A percentile compares a stretch with the other conserved stretches of the same genome.
Evolutionary conservation across 2,329 filamentous ascomycete genomes (phyloP).

Genomic region (Erysiphe neolycopersici): DNA sequence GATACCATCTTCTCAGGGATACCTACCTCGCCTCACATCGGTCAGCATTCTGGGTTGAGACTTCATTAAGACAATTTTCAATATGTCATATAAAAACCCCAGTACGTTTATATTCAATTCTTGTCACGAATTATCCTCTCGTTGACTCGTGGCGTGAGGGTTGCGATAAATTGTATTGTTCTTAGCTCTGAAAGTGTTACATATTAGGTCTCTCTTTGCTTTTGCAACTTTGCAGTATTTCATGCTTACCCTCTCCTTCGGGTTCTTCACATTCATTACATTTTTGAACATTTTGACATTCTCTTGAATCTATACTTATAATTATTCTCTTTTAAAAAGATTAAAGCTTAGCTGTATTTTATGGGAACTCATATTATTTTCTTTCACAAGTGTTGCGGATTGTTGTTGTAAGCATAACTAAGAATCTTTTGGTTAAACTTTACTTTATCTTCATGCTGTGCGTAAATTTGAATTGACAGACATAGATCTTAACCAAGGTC

Average conservation of each 20-base stretch:
- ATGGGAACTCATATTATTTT: too few species aligned
- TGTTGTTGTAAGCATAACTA: too few species aligned
- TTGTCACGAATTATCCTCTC: neutral
- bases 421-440: too few species aligned
- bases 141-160: neutral
- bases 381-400: too few species aligned
- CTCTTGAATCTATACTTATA: neutral
- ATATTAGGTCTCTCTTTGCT: neutral
- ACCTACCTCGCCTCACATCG: neutral
- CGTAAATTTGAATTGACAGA: too few species aligned
- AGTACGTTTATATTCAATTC: neutral
- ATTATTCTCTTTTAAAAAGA: too few species aligned
- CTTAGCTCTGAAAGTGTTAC: neutral
- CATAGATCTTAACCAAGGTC: slow-evolving; percentile 18
- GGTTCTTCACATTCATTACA: neutral
- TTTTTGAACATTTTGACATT: neutral
- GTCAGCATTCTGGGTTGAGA: neutral
- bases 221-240: neutral
- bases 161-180: neutral
- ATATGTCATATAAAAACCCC: neutral
- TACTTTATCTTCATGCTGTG: too few species aligned
- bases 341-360: too few species aligned
- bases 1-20: neutral
- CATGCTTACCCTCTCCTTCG: neutral
- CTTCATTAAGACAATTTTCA: neutral